A percentile compares a stretch with the other conserved stretches of the same genome.
phyloP scores from a whole-genome alignment of 192 early-diverging fungal genomes.

The Kappamyces sp. region DNA sequence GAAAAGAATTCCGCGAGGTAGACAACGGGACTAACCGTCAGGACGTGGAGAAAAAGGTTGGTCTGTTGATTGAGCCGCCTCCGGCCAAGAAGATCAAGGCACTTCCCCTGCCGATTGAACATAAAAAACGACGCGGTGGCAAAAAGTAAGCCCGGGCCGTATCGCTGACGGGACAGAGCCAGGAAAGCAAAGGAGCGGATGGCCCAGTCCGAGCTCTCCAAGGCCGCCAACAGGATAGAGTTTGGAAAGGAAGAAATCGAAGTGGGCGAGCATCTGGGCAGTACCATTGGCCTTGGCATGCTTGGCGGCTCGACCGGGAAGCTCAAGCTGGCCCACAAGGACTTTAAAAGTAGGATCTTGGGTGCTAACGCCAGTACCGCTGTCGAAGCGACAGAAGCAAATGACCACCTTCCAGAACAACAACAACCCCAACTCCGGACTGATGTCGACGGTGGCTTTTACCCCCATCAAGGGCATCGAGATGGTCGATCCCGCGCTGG shows the following conservation, averaged over 20 bases:
- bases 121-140: conserved; percentile 88
- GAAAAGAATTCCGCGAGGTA: conserved; percentile 54
- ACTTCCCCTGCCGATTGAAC: conserved; percentile 85
- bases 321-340: conserved; percentile 39
- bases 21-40: no score
- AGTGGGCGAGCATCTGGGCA: conserved; percentile 44
- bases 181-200: conserved; percentile 76
- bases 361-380: neutral
- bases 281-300: conserved; percentile 81
- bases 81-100: conserved; percentile 81
- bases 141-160: conserved; percentile 41
- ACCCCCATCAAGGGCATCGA: conserved; percentile 95
- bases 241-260: conserved; percentile 93
- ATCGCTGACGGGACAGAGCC: conserved; percentile 40
- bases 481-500: conserved; percentile 73
- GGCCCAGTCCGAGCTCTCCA: conserved; percentile 79
- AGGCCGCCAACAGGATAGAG: conserved; percentile 82
- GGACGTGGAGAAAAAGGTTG: conserved; percentile 82
- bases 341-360: neutral
- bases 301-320: conserved; percentile 70
- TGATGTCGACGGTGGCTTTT: conserved; percentile 84
- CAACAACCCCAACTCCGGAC: conserved; percentile 58
- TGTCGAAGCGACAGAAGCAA: conserved; percentile 14
- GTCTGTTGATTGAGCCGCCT: conserved; percentile 77
- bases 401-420: conserved; percentile 12